Evolutionary conservation across 768 basidiomycete species (phyloP), one percentile per base, ranked within the genome.

Genomic region (Sporobolomyces phaffii): DNA sequence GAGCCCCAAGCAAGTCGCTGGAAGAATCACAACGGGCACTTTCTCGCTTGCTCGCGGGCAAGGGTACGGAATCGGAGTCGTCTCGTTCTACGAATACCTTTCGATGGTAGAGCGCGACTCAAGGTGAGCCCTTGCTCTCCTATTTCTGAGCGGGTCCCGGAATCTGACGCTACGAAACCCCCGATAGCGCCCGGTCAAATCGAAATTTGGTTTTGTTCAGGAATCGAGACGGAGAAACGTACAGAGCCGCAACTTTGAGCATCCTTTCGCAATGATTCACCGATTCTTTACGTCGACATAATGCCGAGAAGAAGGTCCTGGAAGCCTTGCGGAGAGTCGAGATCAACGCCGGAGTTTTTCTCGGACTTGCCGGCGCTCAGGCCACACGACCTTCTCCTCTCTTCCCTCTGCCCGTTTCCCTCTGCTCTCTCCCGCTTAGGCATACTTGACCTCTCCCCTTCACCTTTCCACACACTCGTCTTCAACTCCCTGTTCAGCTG

Each of bases 21-120:
- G 94, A 1, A 89, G 88, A 73, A 81, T 91, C 24, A 90, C 91
- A 0, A 86, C 88, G 3, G 93, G 92, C 0, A 86, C 85, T 65
- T 87, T 83, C 75, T 93, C 92, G 2, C 81, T 97, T 11, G 82
- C 85, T 0, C 83, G 85, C 33, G 93, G 93, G 0, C 79, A 83
- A 64, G 91, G 90, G 0, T 84, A 84, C 72, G 92, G 84, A 3
- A 81, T 96, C 17, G 94, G 86, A 22, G 84, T 86, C 0, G 78
- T 97, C 22, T 80, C 89, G 5, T 75, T 92, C 52, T 45, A 13
- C 45, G 38, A n/a, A 67, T 69, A 29, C 26, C 73, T 51, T n/a
- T 29, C n/a, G 5, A 6, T 63, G 20, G 18, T 44, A 1, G 5
- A 56, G 40, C 54, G 47, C 2, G 66, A 50, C 28, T 22, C 43